Base-by-base conservation (phyloP, 2,329 filamentous ascomycete species). In the Phyllosticta paracitricarpa region DNA sequence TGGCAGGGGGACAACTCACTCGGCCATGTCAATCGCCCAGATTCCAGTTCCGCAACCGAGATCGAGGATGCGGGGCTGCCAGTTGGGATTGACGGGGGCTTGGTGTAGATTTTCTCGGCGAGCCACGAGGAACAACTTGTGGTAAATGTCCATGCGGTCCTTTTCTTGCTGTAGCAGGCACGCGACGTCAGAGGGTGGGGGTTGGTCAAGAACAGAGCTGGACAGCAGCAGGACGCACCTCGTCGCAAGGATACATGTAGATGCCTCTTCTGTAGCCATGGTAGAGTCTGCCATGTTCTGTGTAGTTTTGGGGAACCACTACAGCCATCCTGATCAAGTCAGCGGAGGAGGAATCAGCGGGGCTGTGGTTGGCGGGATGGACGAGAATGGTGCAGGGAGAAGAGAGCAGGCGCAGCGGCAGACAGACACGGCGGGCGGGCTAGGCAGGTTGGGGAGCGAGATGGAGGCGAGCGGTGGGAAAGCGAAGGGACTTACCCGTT, bases 21-120 rank as follows among this genome's bases (percentile, higher is more conserved):
- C 86, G 64, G 89, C 88, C 76, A 96, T 88, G 66, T 93, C 88
- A 67, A 95, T 89, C 51, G 88, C 84, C 93, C 93, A 97, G 64
- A 96, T 93, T 51, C 91, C 91, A 0, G 91, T 96, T 22, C 92
- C 93, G 65, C 88, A 92, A 52, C 91, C 93, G 59, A 96, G 69
- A 67, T 85, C 84, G 61, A 86, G 76, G 64, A 86, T 81, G 63
- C 81, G 78, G 62, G 76, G 75, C 61, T 74, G 73, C 4, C 68
- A 69, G 25, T 12, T 55, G 62, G 74, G 65, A 63, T 73, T 68
- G 57, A 79, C 70, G 48, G 78, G 76, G 64, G 79, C 74, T 70
- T 73, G 68, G 66, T 77, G 72, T 67, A 81, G 68, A 66, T 79
- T 72, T 48, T 81, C 78, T 53, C 77, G 73, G 64, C 87, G 84